phyloP scores from a whole-genome alignment of 495 filamentous ascomycete species.

The Annulohypoxylon moriforme region DNA sequence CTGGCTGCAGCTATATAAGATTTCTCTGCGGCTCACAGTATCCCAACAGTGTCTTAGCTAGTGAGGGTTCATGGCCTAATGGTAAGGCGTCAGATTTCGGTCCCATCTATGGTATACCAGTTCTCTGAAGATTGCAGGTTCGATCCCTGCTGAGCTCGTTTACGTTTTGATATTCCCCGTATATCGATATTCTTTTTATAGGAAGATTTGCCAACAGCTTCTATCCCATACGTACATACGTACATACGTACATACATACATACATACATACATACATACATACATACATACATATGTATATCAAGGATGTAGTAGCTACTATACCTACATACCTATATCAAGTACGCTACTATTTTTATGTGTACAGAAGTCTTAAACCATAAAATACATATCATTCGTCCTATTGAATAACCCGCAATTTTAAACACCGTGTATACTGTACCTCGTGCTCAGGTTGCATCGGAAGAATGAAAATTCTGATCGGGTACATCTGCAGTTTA shows the following conservation, averaged over 20 bases:
- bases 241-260: not conserved
- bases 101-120: not conserved
- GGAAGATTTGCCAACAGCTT: too few species aligned
- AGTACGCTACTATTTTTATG: too few species aligned
- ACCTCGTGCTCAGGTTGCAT: not conserved
- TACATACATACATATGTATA: not conserved
- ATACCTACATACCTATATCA: too few species aligned
- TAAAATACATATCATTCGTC: too few species aligned
- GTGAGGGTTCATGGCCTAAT: constrained; percentile 37
- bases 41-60: not conserved
- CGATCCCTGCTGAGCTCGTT: constrained; percentile 44
- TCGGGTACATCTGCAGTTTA: not conserved
- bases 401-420: too few species aligned
- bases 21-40: not conserved
- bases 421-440: not conserved
- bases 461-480: not conserved
- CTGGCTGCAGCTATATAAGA: not conserved
- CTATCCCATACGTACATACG: too few species aligned
- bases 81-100: constrained; percentile 44
- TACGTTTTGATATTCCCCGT: not conserved
- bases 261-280: not conserved
- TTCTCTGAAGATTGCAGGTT: constrained; percentile 46
- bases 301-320: too few species aligned
- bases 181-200: not conserved
- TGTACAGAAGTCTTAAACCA: too few species aligned